These are phyloP conservation scores for Ailanthus altissimus DNA, from an alignment of 345 rosid species.

Conservation along the genomic window DNA sequence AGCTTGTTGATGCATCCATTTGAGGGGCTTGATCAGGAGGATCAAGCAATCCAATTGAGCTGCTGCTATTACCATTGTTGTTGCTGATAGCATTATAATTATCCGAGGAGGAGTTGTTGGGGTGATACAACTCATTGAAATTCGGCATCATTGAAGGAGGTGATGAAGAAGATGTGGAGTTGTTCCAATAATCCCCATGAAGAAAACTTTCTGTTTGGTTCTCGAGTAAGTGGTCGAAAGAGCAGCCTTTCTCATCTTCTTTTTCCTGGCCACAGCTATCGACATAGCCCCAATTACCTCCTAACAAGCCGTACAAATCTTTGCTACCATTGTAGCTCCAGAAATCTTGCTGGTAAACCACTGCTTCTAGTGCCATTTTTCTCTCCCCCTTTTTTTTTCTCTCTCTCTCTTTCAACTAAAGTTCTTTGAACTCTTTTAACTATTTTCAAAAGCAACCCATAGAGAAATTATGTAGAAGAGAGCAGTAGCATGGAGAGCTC, in stretches of 20 bases:
- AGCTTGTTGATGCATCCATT: slow-evolving; percentile 21
- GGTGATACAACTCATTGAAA: slow-evolving; percentile 27
- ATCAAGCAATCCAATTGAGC: neutral
- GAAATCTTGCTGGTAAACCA: slow-evolving; percentile 52
- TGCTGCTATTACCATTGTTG: neutral
- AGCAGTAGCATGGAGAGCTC: neutral
- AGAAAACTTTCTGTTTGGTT: slow-evolving; percentile 38
- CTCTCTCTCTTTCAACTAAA: slow-evolving; percentile 17
- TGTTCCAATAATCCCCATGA: slow-evolving; percentile 34
- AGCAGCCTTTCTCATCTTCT: slow-evolving; percentile 32
- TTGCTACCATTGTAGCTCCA: slow-evolving; percentile 39
- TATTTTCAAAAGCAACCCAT: neutral
- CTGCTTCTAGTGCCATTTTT: slow-evolving; percentile 79
- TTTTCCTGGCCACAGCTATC: slow-evolving; percentile 16
- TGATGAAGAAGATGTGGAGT: slow-evolving; percentile 23
- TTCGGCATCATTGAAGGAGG: slow-evolving; percentile 26
- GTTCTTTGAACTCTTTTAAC: neutral
- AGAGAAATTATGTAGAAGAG: neutral
- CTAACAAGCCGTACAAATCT: slow-evolving; percentile 51
- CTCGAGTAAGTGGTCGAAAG: slow-evolving; percentile 37
- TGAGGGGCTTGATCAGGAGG: neutral
- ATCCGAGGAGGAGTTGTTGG: slow-evolving; percentile 24
- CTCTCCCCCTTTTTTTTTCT: slow-evolving; percentile 9
- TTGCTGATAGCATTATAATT: neutral
- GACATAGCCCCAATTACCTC: slow-evolving; percentile 38